Percentiles rank a stretch among this genome's conserved stretches.
phyloP scores from a whole-genome alignment of 208 protist genomes.

The Tritrichomonas musculus region DNA sequence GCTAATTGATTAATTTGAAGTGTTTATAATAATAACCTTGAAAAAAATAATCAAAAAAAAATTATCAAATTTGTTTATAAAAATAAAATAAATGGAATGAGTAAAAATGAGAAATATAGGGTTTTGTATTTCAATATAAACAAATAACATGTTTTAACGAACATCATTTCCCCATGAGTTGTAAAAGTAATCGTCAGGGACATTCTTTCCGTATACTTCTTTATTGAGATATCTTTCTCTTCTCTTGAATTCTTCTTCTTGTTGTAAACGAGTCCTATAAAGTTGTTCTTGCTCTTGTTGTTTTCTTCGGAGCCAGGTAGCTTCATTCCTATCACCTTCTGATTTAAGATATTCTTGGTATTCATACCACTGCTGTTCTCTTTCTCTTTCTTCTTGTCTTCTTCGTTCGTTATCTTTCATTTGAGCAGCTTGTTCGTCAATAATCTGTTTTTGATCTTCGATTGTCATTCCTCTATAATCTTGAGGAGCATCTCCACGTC shows the following conservation, averaged over 20 bases:
- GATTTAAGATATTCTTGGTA: background rate
- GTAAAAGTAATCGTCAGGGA: constrained; percentile 1
- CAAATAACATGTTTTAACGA: no score
- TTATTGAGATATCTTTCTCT: background rate
- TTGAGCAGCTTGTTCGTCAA: background rate
- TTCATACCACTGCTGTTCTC: constrained; percentile 2
- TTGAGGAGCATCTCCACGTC: background rate
- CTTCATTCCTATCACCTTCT: constrained; percentile 13
- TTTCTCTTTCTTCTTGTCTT: background rate
- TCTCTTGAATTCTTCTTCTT: background rate
- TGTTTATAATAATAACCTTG: no score
- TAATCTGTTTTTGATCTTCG: background rate
- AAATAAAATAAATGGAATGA: no score
- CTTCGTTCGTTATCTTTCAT: background rate
- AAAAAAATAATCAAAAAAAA: no score
- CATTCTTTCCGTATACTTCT: background rate
- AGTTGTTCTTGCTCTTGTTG: background rate
- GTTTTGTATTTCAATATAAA: no score
- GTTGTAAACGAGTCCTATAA: background rate
- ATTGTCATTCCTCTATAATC: constrained; percentile 10
- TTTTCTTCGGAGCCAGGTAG: background rate
- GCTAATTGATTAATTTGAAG: no score
- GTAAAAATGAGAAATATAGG: no score
- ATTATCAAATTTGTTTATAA: no score
- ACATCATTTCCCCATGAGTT: background rate